Conservation (phyloP, 2,329 filamentous ascomycete genomes). For the Fusarium circinatum region DNA sequence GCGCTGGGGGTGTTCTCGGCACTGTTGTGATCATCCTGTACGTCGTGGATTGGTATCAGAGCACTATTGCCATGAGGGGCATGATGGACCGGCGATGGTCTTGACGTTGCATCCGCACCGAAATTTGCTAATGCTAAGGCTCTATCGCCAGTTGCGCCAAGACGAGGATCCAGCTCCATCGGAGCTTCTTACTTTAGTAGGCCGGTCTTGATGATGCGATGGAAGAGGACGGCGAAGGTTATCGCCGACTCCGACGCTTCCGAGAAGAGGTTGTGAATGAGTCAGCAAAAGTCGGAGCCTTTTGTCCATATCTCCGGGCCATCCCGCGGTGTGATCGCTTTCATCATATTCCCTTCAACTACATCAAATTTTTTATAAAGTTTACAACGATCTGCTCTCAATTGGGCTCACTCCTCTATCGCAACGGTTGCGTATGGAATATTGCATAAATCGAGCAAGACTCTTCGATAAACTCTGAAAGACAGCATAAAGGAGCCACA, state of each 20-base stretch:
- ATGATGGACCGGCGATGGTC: slow-evolving; percentile 31
- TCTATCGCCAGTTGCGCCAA: slow-evolving; percentile 42
- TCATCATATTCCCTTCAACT: not conserved
- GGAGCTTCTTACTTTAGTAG: slow-evolving; percentile 27
- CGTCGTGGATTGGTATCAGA: slow-evolving; percentile 23
- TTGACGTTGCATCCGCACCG: slow-evolving; percentile 18
- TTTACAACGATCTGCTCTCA: not conserved
- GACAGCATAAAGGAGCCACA: not conserved
- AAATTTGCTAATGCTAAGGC: slow-evolving; percentile 27
- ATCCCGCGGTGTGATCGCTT: not conserved
- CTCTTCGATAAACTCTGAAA: not conserved
- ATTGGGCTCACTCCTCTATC: not conserved
- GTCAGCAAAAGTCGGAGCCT: slow-evolving; percentile 35
- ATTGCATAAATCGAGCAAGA: not conserved
- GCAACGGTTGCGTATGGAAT: not conserved
- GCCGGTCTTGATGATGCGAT: slow-evolving; percentile 30
- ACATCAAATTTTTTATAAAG: not conserved
- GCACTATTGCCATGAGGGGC: slow-evolving; percentile 7
- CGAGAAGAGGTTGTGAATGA: slow-evolving; percentile 12
- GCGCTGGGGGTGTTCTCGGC: slow-evolving; percentile 37
- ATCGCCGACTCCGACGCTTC: slow-evolving; percentile 47
- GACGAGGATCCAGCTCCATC: slow-evolving; percentile 50
- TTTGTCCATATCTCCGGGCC: slow-evolving; percentile 4
- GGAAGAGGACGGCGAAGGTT: slow-evolving; percentile 43
- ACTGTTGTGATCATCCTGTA: slow-evolving; percentile 19